These are phyloP conservation scores for Echria macrotheca DNA, from an alignment of 495 filamentous ascomycete genomes.

Conservation along the genomic window DNA sequence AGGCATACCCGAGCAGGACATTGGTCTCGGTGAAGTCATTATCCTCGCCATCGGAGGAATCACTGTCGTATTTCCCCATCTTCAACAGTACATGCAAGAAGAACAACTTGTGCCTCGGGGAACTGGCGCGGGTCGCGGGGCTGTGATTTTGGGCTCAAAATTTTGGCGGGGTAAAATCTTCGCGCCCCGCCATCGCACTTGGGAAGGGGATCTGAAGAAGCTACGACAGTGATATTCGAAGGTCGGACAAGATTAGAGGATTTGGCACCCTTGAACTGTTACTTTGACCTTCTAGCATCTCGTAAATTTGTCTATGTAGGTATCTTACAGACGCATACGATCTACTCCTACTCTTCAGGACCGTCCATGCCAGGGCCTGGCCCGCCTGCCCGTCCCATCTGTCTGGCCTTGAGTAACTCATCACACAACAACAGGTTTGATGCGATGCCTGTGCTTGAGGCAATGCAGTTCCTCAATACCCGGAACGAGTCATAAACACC, in stretches of 20 bases:
- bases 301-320: conserved; percentile 17
- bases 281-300: background rate
- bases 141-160: conserved; percentile 25
- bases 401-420: conserved; percentile 93
- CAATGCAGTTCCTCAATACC: conserved; percentile 86
- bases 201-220: background rate
- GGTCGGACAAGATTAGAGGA: too few relatives aligned
- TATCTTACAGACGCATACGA: conserved; percentile 26
- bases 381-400: conserved; percentile 64
- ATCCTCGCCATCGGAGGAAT: conserved; percentile 68
- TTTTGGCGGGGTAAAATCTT: conserved; percentile 35
- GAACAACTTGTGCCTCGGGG: background rate
- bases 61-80: conserved; percentile 84
- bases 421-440: conserved; percentile 94
- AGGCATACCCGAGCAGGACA: conserved; percentile 86
- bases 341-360: conserved; percentile 37
- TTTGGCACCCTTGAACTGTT: too few relatives aligned
- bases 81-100: too few relatives aligned
- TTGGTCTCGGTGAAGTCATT: conserved; percentile 76
- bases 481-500: conserved; percentile 97
- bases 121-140: background rate
- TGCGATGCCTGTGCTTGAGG: conserved; percentile 91
- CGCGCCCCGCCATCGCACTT: conserved; percentile 20
- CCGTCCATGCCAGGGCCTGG: conserved; percentile 53
- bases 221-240: too few relatives aligned